Evolutionary conservation across 257 asterid species (phyloP).

Genomic region (Oldenlandia corymbosa): DNA sequence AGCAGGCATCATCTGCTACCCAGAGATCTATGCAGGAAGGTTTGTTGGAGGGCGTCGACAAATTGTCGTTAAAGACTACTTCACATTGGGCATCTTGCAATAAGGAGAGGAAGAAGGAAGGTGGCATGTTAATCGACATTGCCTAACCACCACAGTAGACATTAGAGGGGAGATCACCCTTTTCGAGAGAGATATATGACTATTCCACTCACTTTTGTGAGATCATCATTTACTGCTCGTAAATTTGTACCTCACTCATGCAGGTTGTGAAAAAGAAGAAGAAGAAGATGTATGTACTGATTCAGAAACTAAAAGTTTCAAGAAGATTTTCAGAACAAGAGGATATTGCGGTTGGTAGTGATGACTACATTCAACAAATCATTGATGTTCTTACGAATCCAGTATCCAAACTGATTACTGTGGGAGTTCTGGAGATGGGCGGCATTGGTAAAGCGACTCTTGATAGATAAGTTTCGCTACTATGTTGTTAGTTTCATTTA

Average conservation of each 20-base stretch:
- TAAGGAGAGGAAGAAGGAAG: not conserved
- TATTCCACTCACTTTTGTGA: not conserved
- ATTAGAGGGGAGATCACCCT: not conserved
- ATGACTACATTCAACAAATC: not conserved
- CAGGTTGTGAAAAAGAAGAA: too few relatives aligned
- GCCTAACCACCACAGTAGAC: not conserved
- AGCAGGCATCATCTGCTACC: not conserved
- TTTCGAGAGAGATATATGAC: not conserved
- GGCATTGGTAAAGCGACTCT: slow-evolving; percentile 5
- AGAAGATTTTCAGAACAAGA: too few relatives aligned
- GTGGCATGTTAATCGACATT: not conserved
- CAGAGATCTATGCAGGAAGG: too few relatives aligned
- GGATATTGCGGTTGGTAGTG: not conserved
- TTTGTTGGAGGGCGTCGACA: too few relatives aligned
- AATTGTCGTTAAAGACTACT: too few relatives aligned
- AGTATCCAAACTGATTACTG: not conserved
- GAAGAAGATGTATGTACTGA: not conserved
- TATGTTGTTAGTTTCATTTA: not conserved
- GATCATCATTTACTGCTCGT: not conserved
- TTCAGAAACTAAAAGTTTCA: not conserved
- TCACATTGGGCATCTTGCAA: not conserved
- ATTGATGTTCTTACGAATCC: not conserved
- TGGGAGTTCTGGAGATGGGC: slow-evolving; percentile 2
- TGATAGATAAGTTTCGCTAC: not conserved
- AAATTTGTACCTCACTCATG: not conserved